Conservation (phyloP, 2,329 filamentous ascomycete species). For the Colletotrichum phormii region DNA sequence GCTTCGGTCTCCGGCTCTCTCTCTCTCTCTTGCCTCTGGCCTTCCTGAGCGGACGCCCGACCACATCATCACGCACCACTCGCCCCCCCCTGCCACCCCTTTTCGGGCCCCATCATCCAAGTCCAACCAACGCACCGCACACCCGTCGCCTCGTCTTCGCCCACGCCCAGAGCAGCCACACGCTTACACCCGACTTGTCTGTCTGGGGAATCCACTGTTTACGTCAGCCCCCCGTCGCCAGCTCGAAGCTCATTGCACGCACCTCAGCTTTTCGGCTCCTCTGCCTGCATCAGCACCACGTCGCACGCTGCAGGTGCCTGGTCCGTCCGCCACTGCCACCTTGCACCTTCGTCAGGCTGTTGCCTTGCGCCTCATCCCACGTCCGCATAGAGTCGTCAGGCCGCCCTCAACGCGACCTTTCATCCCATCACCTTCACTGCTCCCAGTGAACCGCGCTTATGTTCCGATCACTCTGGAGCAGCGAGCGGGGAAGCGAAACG, state of each 20-base stretch:
- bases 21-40: conserved; percentile 30
- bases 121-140: conserved; percentile 24
- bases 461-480: conserved; percentile 70
- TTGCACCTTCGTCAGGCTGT: conserved; percentile 13
- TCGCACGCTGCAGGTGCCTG: conserved; percentile 21
- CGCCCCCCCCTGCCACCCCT: conserved; percentile 34
- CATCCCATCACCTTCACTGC: conserved; percentile 40
- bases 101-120: conserved; percentile 23
- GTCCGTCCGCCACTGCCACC: conserved; percentile 26
- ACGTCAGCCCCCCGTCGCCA: conserved; percentile 35
- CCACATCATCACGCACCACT: conserved; percentile 37
- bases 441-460: conserved; percentile 59
- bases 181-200: conserved; percentile 22
- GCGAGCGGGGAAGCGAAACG: conserved; percentile 69
- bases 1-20: conserved; percentile 26
- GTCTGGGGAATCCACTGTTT: conserved; percentile 33
- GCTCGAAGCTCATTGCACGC: conserved; percentile 7
- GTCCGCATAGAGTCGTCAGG: conserved; percentile 23
- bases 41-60: conserved; percentile 29
- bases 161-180: conserved; percentile 24
- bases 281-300: conserved; percentile 14
- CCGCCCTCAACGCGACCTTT: conserved; percentile 28
- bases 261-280: conserved; percentile 13
- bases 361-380: conserved; percentile 30
- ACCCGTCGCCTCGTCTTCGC: conserved; percentile 14